These are phyloP conservation scores for Leccinum griseonigrum DNA, from an alignment of 1,284 basidiomycete species.

Conservation along the genomic window DNA sequence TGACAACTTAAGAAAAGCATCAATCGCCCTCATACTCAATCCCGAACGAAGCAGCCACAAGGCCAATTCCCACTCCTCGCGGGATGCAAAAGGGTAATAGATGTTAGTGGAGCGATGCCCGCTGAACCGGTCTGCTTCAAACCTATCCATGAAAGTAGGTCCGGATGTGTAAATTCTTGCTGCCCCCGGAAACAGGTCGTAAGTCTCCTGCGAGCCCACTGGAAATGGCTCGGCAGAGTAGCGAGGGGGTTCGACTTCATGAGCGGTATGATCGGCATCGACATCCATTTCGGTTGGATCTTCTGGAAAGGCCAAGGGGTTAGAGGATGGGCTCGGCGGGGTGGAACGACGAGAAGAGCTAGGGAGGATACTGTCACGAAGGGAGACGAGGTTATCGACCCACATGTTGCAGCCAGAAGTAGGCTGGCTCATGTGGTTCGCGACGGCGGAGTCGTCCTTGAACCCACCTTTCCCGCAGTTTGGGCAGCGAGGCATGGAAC, in stretches of 20 bases:
- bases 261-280: not conserved
- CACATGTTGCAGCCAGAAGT: not conserved
- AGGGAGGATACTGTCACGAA: not conserved
- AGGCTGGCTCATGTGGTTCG: not conserved
- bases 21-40: not conserved
- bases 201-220: not conserved
- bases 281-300: not conserved
- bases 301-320: not conserved
- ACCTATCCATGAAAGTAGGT: not conserved
- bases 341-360: not conserved
- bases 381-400: not conserved
- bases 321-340: not conserved
- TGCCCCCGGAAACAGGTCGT: not conserved
- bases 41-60: constrained; percentile 1
- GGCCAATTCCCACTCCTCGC: not conserved
- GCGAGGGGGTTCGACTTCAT: too few species aligned
- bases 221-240: not conserved
- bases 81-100: not conserved
- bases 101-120: not conserved
- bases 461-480: not conserved
- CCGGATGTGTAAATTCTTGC: not conserved
- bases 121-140: not conserved
- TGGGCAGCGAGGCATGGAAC: not conserved
- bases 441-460: not conserved
- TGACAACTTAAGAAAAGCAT: not conserved